These are phyloP conservation scores for Wickerhamomyces xylosicus DNA, from an alignment of 805 yeast species.

Conservation along the genomic window DNA sequence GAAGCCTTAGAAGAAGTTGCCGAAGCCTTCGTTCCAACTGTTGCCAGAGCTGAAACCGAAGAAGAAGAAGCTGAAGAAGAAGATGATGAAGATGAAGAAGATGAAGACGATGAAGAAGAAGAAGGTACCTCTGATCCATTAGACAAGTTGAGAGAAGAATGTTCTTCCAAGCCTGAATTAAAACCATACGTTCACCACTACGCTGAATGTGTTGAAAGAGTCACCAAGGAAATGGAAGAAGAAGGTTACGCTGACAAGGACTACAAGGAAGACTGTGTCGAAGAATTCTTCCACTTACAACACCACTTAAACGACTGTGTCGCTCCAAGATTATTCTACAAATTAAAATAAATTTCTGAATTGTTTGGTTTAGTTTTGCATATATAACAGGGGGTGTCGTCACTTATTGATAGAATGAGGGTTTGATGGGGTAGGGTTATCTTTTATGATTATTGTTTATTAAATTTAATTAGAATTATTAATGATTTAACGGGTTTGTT, in stretches of 20 bases:
- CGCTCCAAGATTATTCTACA: constrained; percentile 81
- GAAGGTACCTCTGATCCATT: constrained; percentile 59
- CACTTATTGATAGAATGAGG: background rate
- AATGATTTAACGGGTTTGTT: background rate
- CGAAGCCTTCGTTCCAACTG: constrained; percentile 70
- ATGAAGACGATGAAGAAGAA: constrained; percentile 59
- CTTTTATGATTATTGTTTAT: background rate
- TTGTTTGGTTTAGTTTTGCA: background rate
- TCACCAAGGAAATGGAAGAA: constrained; percentile 76
- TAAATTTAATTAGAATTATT: background rate
- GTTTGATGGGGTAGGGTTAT: background rate
- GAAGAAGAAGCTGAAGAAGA: constrained; percentile 20
- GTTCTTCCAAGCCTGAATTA: constrained; percentile 58
- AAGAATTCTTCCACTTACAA: constrained; percentile 94
- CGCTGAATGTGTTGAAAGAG: constrained; percentile 93
- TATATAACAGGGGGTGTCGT: background rate
- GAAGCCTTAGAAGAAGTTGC: constrained; percentile 51
- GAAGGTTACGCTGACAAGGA: constrained; percentile 69
- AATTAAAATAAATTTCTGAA: constrained; percentile 49
- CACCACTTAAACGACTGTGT: constrained; percentile 89
- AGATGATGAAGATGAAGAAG: constrained; percentile 39
- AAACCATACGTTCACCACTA: constrained; percentile 76
- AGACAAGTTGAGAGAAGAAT: constrained; percentile 57
- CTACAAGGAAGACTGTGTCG: constrained; percentile 95
- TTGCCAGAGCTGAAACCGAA: constrained; percentile 66